Percentiles rank a stretch among this genome's conserved stretches.
Evolutionary conservation across 2,329 filamentous ascomycete species (phyloP).

Genomic region (Aspergillus pseudoglaucus): DNA sequence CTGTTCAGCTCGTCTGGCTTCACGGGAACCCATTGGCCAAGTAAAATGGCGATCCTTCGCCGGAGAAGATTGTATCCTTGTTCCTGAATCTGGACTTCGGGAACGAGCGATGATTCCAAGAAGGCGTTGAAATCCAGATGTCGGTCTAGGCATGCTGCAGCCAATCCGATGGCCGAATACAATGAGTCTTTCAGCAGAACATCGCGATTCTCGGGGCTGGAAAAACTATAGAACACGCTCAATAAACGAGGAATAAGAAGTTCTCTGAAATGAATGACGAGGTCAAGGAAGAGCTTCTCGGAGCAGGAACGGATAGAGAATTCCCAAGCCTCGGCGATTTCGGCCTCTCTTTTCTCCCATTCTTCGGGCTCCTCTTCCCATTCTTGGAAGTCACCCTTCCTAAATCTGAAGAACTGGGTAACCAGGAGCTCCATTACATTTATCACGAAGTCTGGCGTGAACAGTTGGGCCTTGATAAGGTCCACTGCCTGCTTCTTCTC

Average conservation of each 20-base stretch:
- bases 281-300: slow-evolving; percentile 87
- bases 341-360: slow-evolving; percentile 88
- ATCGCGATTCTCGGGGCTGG: slow-evolving; percentile 58
- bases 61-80: slow-evolving; percentile 74
- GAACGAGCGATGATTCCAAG: slow-evolving; percentile 65
- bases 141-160: slow-evolving; percentile 67
- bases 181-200: slow-evolving; percentile 87
- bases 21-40: slow-evolving; percentile 84
- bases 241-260: slow-evolving; percentile 73
- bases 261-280: slow-evolving; percentile 81
- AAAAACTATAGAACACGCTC: slow-evolving; percentile 72
- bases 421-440: slow-evolving; percentile 81
- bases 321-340: slow-evolving; percentile 77
- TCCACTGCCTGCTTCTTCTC: slow-evolving; percentile 66
- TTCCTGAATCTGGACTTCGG: slow-evolving; percentile 66
- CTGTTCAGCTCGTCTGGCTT: slow-evolving; percentile 63
- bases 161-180: slow-evolving; percentile 85
- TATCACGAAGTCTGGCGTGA: slow-evolving; percentile 69
- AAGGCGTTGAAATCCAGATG: slow-evolving; percentile 79
- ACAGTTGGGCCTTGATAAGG: slow-evolving; percentile 64
- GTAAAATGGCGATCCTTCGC: slow-evolving; percentile 77
- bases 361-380: slow-evolving; percentile 95
- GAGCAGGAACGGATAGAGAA: slow-evolving; percentile 88
- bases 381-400: slow-evolving; percentile 73
- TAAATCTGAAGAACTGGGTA: slow-evolving; percentile 80